Percentiles rank a stretch among this genome's conserved stretches.
phyloP scores from a whole-genome alignment of 1,139 yeast species.

The Kodamaea fungicola region DNA sequence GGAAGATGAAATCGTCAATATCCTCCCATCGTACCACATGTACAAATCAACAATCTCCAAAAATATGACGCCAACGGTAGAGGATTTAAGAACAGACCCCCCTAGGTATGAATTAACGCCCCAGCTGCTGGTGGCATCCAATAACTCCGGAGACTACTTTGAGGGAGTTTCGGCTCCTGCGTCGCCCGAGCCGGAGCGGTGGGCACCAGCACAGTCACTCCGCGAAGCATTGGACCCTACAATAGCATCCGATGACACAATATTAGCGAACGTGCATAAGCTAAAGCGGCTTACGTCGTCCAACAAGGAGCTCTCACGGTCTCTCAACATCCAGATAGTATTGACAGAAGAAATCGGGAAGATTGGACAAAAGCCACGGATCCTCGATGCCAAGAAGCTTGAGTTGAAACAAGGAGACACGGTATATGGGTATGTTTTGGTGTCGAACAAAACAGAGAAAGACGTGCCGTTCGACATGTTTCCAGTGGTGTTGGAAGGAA shows the following conservation, averaged over 20 bases:
- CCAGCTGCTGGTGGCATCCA: conserved; percentile 14
- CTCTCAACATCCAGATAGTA: conserved; percentile 24
- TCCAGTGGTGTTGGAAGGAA: conserved; percentile 36
- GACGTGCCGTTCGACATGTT: conserved; percentile 41
- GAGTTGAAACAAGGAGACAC: conserved; percentile 41
- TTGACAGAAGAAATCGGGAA: conserved; percentile 32
- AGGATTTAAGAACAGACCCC: conserved; percentile 31
- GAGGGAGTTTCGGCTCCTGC: conserved; percentile 16
- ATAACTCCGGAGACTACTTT: conserved; percentile 19
- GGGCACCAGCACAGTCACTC: conserved; percentile 1
- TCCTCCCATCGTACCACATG: conserved; percentile 43
- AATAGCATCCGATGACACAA: conserved; percentile 22
- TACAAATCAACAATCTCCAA: conserved; percentile 39
- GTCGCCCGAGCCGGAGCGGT: conserved; percentile 15
- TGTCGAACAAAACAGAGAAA: conserved; percentile 27
- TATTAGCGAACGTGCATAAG: conserved; percentile 35
- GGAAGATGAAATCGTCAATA: conserved; percentile 30
- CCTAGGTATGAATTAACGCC: conserved; percentile 35
- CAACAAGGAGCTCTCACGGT: conserved; percentile 27
- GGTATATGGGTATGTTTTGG: conserved; percentile 37
- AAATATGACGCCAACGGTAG: conserved; percentile 31
- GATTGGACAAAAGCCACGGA: conserved; percentile 26
- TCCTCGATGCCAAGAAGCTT: conserved; percentile 26
- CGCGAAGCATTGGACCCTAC: not conserved
- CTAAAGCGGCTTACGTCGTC: conserved; percentile 30